Evolutionary conservation across 257 asterid genomes (phyloP), one percentile per base, ranked within the genome.

Genomic region (Plectranthus barbatus): DNA sequence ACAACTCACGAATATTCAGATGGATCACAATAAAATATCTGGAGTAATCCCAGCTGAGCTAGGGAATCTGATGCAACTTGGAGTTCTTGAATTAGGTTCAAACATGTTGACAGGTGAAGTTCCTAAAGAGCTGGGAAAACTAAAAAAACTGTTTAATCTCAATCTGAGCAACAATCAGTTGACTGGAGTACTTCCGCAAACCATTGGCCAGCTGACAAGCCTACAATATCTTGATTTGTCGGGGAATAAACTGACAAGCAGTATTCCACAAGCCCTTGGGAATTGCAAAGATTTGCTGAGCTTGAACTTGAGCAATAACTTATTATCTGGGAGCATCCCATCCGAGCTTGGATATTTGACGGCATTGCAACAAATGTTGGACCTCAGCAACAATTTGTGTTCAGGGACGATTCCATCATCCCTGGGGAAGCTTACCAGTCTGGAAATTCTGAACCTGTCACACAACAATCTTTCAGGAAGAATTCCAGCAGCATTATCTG

Each of bases 31-130:
- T 18, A 57, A 37, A 48, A 70, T 90, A 29, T 83, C 86, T 9
- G 94, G 97, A 33, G 65, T 15, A 21, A 84, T 90, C 68, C 97
- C 95, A 33, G 34, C 67, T 21, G 89, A 76, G 79, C 60, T 86
- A 4, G 94, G 95, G 18, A 76, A 81, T 56, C 75, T 90, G 71
- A 69, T 74, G 7, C 59, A 58, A 40, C 66, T 90, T 42, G 70
- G 67, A 0, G 50, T 74, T 46, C 86, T 90, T 6, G 67, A 41
- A 36, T 67, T 90, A 74, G 80, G 62, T 31, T 82, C 90, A 44
- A 90, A 90, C 66, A 66, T 82, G 47, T 72, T 90, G 53, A 71
- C 79, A 0, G 95, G 95, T 44, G 79, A 69, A 67, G 56, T 90
- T 67, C 97, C 97, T 0, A 29, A 1, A 29, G 80, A 81, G 29